Base-by-base conservation (phyloP, 225 moss, liverwort and hornwort genomes). In the Polytrichum formosum region DNA sequence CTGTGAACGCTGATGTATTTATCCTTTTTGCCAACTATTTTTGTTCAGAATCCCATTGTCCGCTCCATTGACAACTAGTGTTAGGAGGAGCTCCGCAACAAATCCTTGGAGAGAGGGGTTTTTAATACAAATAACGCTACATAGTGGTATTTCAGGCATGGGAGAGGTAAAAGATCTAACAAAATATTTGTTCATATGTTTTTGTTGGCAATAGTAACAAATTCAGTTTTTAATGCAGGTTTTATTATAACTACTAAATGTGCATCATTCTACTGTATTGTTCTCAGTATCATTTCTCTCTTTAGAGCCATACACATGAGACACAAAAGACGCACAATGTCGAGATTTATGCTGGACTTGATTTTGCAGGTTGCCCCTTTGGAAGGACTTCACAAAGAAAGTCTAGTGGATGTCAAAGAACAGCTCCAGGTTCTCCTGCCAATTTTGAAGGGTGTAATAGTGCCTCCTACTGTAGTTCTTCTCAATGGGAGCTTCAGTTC, bases 341-440 rank as follows among this genome's bases (percentile, higher is more conserved):
- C 31, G 22, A 26, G 66, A 28, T 4, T 13, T 46, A 46, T 46
- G 46, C 46, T 46, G 46, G 46, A 16, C 46, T 56, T 25, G 28
- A 60, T 73, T 56, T 68, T 81, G 64, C 84, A 98, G 98, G 87
- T 91, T 75, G 87, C 90, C 35, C 98, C 98, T 66, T 64, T 98
- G 61, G 76, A 85, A 74, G 94, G 94, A 63, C 85, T 98, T 65
- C 94, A 94, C 68, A 71, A 84, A 53, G 98, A 98, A 69, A 90
- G 76, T 66, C 75, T 94, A 56, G 73, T 84, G 69, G 98, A 98
- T 73, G 98, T 79, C 9, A 90, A 92, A 74, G 90, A 82, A 71
- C 98, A 98, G 76, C 80, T 98, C 53, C 80, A 82, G 56, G 62
- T 91, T 67, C 78, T 94, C 55, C 70, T 88, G 61, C 75, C 75